Evolutionary conservation across 352 stramenopile genomes (phyloP), one percentile per base, ranked within the genome.

Genomic region (Globisporangium cystogenes): DNA sequence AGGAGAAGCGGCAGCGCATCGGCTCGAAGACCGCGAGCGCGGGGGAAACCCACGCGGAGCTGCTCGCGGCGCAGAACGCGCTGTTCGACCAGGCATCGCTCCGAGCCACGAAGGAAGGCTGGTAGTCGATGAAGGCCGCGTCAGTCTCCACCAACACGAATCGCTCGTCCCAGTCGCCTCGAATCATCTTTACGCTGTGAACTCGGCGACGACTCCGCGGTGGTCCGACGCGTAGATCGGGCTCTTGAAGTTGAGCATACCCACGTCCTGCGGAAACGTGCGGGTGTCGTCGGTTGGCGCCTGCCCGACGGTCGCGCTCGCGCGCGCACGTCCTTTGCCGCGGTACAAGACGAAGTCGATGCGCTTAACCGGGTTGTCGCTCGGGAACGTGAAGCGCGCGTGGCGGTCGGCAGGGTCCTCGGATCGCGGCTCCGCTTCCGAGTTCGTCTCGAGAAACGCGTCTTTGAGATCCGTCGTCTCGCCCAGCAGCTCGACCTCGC

Each of bases 211-310:
- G 33, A 96, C 74, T 23, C 71, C 86, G 33, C 84, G 83, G 63
- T 96, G 86, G 51, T 96, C 86, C 15, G 84, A 95, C 4, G 77
- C 81, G 60, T 91, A 96, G 24, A 96, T 60, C 3, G 79, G 82
- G n/a, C 82, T 93, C n/a, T 68, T 64, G 11, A 33, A 27, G 47
- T 93, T 57, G 41, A 93, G 72, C 83, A 96, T 93, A 15, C 85
- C 84, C 0, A 91, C 76, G 59, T 90, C 67, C 6, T 67, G 55
- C 1, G 69, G 77, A 42, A 76, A 80, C 24, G 57, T 23, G 20
- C 68, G 66, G 2, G 86, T 94, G 51, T 91, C 82, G 11, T 68
- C 52, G 0, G 76, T 91, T 11, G 86, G 84, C 31, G 67, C 68
- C 53, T 93, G 80, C 4, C 81, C 86, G 44, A 96, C 68, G 48